Evolutionary conservation across 345 rosid genomes (phyloP), one percentile per base, ranked within the genome.

Genomic region (Moringa oleifera): DNA sequence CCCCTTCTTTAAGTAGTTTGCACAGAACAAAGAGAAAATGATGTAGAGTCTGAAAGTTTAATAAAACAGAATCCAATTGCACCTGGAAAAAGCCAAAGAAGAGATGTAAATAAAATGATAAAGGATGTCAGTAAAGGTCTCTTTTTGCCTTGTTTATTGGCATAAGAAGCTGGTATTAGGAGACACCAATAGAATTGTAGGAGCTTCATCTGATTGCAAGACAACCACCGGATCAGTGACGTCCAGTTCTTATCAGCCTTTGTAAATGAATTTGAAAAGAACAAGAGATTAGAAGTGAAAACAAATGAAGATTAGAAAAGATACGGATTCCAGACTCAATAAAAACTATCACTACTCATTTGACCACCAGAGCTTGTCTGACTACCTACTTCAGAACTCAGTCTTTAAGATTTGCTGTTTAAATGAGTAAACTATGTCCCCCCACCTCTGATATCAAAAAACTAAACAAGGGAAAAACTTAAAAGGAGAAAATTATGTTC

Each of bases 21-120:
- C 82, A 73, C 25, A 94, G 79, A 67, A 88, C 81, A 65, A 94
- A 94, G 80, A 85, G 75, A 69, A 86, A 73, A 71, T 94, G 95
- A 65, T 90, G 99, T 64, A 90, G 76, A 73, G 76, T 76, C 71
- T 88, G 92, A 77, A 83, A 90, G 61, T 85, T 85, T 57, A 78
- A 75, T 59, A 74, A 59, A 62, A 82, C 84, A 53, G 90, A 67
- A 76, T 82, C 92, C 68, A 79, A 49, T 65, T 78, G 90, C 57
- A 89, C 93, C 92, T 89, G 85, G 61, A 76, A 63, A 41, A 61
- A 21, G 52, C 41, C 72, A 73, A 71, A 19, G 23, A 65, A 70
- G 49, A 18, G 20, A 37, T 17, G 15, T 55, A 67, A 61, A 51
- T 55, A 25, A 61, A 60, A 28, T 20, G 61, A 65, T 49, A 80